These are phyloP conservation scores for Globisporangium viniferum DNA, from an alignment of 352 stramenopile species.

Conservation along the genomic window DNA sequence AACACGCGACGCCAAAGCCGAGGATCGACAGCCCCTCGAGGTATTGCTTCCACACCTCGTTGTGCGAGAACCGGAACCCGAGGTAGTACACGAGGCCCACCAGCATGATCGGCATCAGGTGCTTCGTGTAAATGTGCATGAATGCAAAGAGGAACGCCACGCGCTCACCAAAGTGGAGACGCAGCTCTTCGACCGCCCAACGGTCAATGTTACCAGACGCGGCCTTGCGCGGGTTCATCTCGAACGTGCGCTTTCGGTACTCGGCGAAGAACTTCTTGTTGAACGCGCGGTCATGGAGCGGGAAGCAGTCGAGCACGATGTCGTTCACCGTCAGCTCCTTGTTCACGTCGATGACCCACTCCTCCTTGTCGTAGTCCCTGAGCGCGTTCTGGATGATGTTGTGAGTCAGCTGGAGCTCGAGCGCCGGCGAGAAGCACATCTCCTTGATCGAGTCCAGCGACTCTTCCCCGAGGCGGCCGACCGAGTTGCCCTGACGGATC, in stretches of 20 bases:
- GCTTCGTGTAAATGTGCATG: slow-evolving; percentile 90
- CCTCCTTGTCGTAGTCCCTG: slow-evolving; percentile 85
- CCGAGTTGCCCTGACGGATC: slow-evolving; percentile 70
- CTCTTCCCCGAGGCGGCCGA: slow-evolving; percentile 68
- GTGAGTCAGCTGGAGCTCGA: slow-evolving; percentile 85
- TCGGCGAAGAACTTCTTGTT: slow-evolving; percentile 88
- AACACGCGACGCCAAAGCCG: slow-evolving; percentile 68
- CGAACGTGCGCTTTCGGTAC: slow-evolving; percentile 81
- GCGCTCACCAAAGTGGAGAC: slow-evolving; percentile 84
- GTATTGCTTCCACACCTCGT: slow-evolving; percentile 68
- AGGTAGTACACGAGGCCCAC: slow-evolving; percentile 77
- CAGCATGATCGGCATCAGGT: slow-evolving; percentile 66
- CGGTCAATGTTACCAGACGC: slow-evolving; percentile 76
- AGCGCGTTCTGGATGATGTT: slow-evolving; percentile 89
- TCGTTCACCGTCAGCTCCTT: slow-evolving; percentile 78
- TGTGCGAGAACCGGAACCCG: slow-evolving; percentile 57
- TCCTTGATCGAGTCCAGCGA: slow-evolving; percentile 75
- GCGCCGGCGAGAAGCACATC: slow-evolving; percentile 82
- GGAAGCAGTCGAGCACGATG: slow-evolving; percentile 78
- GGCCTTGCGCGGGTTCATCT: slow-evolving; percentile 61
- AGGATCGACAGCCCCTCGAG: slow-evolving; percentile 65
- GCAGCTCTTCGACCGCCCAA: slow-evolving; percentile 84
- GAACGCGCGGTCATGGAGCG: slow-evolving; percentile 79
- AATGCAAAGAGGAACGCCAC: slow-evolving; percentile 89
- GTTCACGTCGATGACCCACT: slow-evolving; percentile 84